Evolutionary conservation across 805 yeast genomes (phyloP).

Genomic region (Nakazawaea wickerhamii): DNA sequence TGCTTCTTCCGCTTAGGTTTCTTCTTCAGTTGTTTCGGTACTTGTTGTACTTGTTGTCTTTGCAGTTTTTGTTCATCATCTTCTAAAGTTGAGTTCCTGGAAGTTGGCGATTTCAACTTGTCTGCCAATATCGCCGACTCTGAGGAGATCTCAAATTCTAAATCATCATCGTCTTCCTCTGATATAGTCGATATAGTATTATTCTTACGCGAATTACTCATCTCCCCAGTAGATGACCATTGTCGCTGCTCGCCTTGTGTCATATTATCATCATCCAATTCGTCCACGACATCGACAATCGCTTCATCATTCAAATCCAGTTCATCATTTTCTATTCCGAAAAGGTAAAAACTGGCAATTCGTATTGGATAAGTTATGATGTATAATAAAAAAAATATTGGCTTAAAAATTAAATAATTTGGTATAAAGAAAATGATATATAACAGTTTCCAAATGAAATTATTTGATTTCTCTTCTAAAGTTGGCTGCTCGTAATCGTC

Average conservation of each 20-base stretch:
- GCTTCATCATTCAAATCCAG: neutral
- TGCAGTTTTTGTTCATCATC: constrained; percentile 5
- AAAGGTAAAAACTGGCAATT: constrained; percentile 22
- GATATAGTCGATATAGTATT: constrained; percentile 23
- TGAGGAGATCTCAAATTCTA: constrained; percentile 26
- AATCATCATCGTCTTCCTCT: constrained; percentile 24
- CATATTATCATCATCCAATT: neutral
- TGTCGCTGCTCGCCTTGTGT: neutral
- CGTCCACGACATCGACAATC: neutral
- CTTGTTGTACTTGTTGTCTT: constrained; percentile 3
- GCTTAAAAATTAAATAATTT: constrained; percentile 44
- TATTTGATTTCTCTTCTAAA: constrained; percentile 6
- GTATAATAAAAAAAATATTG: constrained; percentile 43
- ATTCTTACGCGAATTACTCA: neutral
- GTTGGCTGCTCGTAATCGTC: constrained; percentile 8
- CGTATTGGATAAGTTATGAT: constrained; percentile 53
- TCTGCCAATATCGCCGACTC: constrained; percentile 21
- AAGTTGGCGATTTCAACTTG: constrained; percentile 28
- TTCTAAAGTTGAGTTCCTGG: constrained; percentile 10
- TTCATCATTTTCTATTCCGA: constrained; percentile 1
- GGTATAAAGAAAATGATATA: constrained; percentile 41
- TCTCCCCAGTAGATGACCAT: neutral
- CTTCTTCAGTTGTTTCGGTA: constrained; percentile 1
- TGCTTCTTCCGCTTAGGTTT: constrained; percentile 11
- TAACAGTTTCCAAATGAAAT: constrained; percentile 19